A percentile compares a stretch with the other conserved stretches of the same genome.
phyloP scores from a whole-genome alignment of 108 stramenopile genomes.

The Skeletonema marinoi region DNA sequence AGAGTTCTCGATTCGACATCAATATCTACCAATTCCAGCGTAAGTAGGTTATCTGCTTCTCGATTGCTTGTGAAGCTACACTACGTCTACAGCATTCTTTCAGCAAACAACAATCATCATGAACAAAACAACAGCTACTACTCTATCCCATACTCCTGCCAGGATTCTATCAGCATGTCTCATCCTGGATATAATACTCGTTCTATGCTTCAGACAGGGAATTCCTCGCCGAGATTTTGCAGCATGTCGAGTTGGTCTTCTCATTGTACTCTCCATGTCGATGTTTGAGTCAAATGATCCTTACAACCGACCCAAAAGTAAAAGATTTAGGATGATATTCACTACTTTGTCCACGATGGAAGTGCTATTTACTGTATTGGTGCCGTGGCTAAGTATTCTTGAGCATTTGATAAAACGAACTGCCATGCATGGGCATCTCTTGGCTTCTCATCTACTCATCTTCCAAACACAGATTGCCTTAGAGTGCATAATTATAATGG shows the following conservation, averaged over 20 bases:
- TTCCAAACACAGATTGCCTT: constrained; percentile 44
- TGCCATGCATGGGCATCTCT: constrained; percentile 23
- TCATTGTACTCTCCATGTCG: constrained; percentile 1
- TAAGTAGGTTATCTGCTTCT: not conserved
- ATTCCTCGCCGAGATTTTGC: constrained; percentile 30
- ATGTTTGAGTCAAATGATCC: constrained; percentile 21
- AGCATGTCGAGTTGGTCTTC: constrained; percentile 9
- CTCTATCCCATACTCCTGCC: not conserved
- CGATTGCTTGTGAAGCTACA: too few relatives aligned
- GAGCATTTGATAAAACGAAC: not conserved
- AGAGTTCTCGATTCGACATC: not conserved
- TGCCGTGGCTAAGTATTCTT: constrained; percentile 20
- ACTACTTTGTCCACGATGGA: constrained; percentile 15
- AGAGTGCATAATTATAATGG: constrained; percentile 27
- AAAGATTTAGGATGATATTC: constrained; percentile 26
- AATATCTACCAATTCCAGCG: not conserved
- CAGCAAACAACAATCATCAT: not conserved
- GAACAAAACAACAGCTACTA: not conserved
- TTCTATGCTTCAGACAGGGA: constrained; percentile 10
- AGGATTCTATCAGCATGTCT: constrained; percentile 9
- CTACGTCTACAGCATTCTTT: not conserved
- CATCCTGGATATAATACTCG: constrained; percentile 4
- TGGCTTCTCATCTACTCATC: constrained; percentile 38
- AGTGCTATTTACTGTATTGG: constrained; percentile 23
- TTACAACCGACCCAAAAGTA: not conserved